These are phyloP conservation scores for Ophiostoma sp. DNA, from an alignment of 2,329 filamentous ascomycete species.

Conservation along the genomic window DNA sequence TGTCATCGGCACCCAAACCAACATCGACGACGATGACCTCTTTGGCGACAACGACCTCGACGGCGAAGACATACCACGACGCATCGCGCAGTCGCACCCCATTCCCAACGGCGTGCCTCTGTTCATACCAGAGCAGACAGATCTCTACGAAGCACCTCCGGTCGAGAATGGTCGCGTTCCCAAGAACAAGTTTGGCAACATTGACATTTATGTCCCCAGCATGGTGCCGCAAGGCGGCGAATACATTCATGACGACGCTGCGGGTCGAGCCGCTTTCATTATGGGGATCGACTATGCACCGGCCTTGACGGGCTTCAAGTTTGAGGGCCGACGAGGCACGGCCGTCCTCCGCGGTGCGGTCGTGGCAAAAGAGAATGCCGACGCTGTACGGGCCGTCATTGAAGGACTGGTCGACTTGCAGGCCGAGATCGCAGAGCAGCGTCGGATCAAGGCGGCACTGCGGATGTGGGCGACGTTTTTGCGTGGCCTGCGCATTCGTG, in stretches of 20 bases:
- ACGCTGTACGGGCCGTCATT: slow-evolving; percentile 66
- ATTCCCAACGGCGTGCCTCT: slow-evolving; percentile 46
- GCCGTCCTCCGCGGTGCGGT: slow-evolving; percentile 75
- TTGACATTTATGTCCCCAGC: slow-evolving; percentile 84
- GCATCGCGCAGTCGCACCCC: slow-evolving; percentile 26
- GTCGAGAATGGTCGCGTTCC: slow-evolving; percentile 71
- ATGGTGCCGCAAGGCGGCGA: slow-evolving; percentile 83
- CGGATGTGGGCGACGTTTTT: slow-evolving; percentile 71
- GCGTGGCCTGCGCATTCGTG: slow-evolving; percentile 68
- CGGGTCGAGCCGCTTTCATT: slow-evolving; percentile 65
- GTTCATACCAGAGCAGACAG: slow-evolving; percentile 60
- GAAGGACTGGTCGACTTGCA: slow-evolving; percentile 61
- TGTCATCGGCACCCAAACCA: neutral
- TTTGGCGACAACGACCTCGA: slow-evolving; percentile 31
- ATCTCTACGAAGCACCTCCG: slow-evolving; percentile 68
- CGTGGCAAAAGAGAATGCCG: slow-evolving; percentile 63
- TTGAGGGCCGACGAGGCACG: slow-evolving; percentile 78
- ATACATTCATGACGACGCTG: slow-evolving; percentile 59
- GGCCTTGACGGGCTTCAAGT: slow-evolving; percentile 84
- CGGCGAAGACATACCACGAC: neutral
- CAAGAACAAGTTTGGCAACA: slow-evolving; percentile 88
- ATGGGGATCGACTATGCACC: slow-evolving; percentile 81
- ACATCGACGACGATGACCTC: slow-evolving; percentile 35
- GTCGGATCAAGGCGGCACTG: slow-evolving; percentile 55
- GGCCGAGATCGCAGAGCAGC: slow-evolving; percentile 58